Evolutionary conservation across 441 rosid genomes (phyloP).

Genomic region (Populus hybrid): DNA sequence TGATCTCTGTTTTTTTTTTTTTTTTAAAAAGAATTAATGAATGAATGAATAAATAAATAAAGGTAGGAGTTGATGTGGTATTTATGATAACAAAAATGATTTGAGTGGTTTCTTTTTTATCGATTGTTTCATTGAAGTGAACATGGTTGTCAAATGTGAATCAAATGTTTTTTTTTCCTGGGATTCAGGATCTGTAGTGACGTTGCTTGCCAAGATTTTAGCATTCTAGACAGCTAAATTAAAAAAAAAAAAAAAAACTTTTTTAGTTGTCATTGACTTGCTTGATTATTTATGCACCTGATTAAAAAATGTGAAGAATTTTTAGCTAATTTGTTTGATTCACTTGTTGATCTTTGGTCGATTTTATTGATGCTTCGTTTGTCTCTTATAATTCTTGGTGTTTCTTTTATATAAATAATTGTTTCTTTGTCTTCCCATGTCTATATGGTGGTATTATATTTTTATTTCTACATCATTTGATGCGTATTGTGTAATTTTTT

Average conservation of each 20-base stretch:
- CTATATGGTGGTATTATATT: slow-evolving; percentile 4
- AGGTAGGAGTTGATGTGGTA: not conserved
- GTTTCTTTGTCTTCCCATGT: not conserved
- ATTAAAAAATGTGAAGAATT: slow-evolving; percentile 16
- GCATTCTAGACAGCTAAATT: not conserved
- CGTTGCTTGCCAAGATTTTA: not conserved
- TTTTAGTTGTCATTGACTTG: slow-evolving; percentile 13
- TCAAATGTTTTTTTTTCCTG: not conserved
- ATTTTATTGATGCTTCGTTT: slow-evolving; percentile 25
- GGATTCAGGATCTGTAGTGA: not conserved
- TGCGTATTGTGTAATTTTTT: not conserved
- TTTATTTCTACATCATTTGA: slow-evolving; percentile 2
- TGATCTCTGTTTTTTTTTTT: not conserved
- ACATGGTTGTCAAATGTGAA: not conserved
- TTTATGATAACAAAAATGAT: not conserved
- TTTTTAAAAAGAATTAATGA: not conserved
- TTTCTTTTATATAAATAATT: not conserved
- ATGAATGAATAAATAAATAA: not conserved
- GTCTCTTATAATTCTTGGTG: not conserved
- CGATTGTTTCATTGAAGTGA: not conserved
- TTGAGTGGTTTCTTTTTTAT: not conserved
- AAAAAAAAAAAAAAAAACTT: not conserved
- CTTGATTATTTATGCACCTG: slow-evolving; percentile 12
- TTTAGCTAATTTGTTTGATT: slow-evolving; percentile 20
- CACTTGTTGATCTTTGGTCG: slow-evolving; percentile 18